These are phyloP conservation scores for Babesia gibsoni DNA, from an alignment of 169 alveolate species.

Conservation along the genomic window DNA sequence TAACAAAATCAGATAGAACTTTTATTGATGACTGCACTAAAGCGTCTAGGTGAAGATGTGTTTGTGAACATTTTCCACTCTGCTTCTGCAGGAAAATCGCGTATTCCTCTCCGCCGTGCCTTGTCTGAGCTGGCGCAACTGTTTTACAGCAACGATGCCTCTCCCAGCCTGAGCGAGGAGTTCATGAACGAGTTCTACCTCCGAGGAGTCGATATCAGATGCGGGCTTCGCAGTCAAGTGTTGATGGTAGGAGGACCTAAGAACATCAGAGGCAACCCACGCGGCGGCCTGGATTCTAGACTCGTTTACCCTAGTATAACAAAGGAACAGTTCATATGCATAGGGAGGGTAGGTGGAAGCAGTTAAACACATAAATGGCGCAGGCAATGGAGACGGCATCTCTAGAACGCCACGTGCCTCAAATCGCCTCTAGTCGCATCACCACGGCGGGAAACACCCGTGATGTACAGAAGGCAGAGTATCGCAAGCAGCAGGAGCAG, in stretches of 20 bases:
- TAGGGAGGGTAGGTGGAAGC: slow-evolving; percentile 33
- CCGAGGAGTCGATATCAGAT: slow-evolving; percentile 47
- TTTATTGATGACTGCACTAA: slow-evolving; percentile 16
- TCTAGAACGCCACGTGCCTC: slow-evolving; percentile 47
- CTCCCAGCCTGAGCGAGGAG: slow-evolving; percentile 20
- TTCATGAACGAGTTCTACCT: slow-evolving; percentile 59
- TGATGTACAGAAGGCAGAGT: slow-evolving; percentile 8
- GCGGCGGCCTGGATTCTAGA: slow-evolving; percentile 45
- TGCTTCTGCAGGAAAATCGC: slow-evolving; percentile 22
- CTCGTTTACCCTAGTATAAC: slow-evolving; percentile 55
- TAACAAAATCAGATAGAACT: too few species aligned
- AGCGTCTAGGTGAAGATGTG: slow-evolving; percentile 43
- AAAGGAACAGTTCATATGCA: slow-evolving; percentile 41
- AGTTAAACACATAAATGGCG: too few species aligned
- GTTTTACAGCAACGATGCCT: slow-evolving; percentile 11
- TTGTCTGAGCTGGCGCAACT: slow-evolving; percentile 26
- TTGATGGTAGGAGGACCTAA: slow-evolving; percentile 68
- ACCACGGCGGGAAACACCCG: slow-evolving; percentile 7
- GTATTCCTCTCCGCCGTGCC: slow-evolving; percentile 52
- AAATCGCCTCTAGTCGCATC: slow-evolving; percentile 2
- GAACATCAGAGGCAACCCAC: slow-evolving; percentile 57
- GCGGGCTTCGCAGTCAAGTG: slow-evolving; percentile 58
- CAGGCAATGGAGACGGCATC: slow-evolving; percentile 53
- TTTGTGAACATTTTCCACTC: slow-evolving; percentile 16
- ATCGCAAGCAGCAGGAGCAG: neutral